phyloP scores from a whole-genome alignment of 208 protist species.

The Endotrypanum monterogeii region DNA sequence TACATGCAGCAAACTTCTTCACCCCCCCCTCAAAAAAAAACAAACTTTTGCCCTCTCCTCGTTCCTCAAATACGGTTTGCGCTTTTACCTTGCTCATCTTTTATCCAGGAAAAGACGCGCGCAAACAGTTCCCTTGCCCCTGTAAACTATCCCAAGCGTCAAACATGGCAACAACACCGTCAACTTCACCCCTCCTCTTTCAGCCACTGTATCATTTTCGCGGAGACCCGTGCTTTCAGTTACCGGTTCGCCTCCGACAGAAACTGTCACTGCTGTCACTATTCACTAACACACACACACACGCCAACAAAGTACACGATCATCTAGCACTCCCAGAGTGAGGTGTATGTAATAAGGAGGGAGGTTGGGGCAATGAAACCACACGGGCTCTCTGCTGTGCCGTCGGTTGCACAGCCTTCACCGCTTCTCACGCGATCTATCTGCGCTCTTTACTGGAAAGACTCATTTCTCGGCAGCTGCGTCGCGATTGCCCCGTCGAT shows the following conservation, averaged over 20 bases:
- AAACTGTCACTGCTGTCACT: neutral
- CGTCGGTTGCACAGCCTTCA: constrained; percentile 39
- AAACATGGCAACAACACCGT: neutral
- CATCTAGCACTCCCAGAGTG: neutral
- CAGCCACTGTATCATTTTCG: neutral
- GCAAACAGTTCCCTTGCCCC: too few species aligned
- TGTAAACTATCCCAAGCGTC: too few species aligned
- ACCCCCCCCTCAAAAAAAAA: neutral
- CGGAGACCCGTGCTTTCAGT: neutral
- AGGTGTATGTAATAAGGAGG: neutral
- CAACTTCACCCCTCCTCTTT: too few species aligned
- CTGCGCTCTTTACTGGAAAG: constrained; percentile 78
- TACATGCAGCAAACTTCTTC: too few species aligned
- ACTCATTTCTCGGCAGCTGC: constrained; percentile 77
- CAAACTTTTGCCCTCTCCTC: neutral
- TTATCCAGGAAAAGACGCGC: neutral
- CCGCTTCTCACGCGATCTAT: constrained; percentile 37
- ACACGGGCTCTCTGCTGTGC: constrained; percentile 47
- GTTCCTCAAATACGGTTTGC: too few species aligned
- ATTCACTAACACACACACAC: too few species aligned
- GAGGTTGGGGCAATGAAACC: constrained; percentile 37
- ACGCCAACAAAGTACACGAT: too few species aligned
- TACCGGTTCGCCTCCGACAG: neutral
- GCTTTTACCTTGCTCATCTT: neutral
- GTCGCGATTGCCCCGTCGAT: constrained; percentile 62